Evolutionary conservation across 2,329 filamentous ascomycete species (phyloP), one percentile per base, ranked within the genome.

Genomic region (Truncatella angustata): DNA sequence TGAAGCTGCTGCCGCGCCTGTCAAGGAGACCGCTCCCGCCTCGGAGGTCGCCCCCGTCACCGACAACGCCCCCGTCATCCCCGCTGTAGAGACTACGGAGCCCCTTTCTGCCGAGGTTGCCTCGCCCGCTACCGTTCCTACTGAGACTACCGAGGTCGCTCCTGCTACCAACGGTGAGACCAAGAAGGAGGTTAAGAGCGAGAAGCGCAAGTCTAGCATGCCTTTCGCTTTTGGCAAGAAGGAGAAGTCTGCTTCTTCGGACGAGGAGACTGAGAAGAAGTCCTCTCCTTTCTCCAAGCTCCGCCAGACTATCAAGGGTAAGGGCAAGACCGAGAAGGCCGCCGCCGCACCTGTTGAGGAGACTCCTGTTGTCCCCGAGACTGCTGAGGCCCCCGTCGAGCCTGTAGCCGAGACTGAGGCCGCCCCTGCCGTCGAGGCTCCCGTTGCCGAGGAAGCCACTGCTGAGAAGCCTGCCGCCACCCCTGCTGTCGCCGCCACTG

Each of bases 151-250:
- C 3, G 78, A 82, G 61, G 65, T 58, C 54, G 60, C 70, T 28
- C 74, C 75, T 54, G 72, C 70, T 54, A 72, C 72, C 60, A 77
- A 76, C 47, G 75, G 75, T 54, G 83, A 85, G 73, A 60, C 73
- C 51, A 82, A 82, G 70, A 83, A 84, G 73, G 81, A 82, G 56
- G 69, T 78, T 61, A 91, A 90, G 84, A 70, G 71, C 44, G 79
- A 83, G 72, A 96, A 95, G 88, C 89, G 91, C 71, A 85, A 85
- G 73, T 94, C 90, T 60, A 86, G 92, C 65, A 71, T 84, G 7
- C 79, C 80, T 45, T 95, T 95, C 73, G 84, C 84, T 63, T 86
- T 84, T 65, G 85, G 90, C 73, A 88, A 90, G 81, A 93, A 93
- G 80, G 86, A 88, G 70, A 81, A 81, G 72, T 54, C 63, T 21